Evolutionary conservation across 2,329 filamentous ascomycete species (phyloP), one percentile per base, ranked within the genome.

Genomic region (Cadophora sp.): DNA sequence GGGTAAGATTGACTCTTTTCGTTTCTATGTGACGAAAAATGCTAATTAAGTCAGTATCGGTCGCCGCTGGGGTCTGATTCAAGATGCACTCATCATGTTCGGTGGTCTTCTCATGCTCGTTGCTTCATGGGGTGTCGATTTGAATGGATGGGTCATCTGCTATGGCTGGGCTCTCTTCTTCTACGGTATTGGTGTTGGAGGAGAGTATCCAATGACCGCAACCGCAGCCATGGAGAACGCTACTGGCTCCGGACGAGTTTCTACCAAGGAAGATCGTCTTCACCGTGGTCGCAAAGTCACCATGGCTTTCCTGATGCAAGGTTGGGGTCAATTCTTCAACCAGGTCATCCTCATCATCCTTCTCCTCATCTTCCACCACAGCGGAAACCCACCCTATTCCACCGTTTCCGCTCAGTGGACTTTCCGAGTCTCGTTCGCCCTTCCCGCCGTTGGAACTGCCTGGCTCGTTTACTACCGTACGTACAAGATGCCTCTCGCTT

Each of bases 391-490:
- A 24, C 93, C 94, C 3, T 97, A 97, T 83, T 90, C 88, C 66
- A 80, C 85, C 68, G 84, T 89, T n/a, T 84, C 92, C 11, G 90
- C 91, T 1, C 95, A 97, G 81, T 97, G 91, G 87, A 93, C 92
- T 11, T 97, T 94, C 87, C 92, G 95, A 69, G 81, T 98, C 62
- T 97, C 93, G 2, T 98, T 98, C 77, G 94, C 93, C 59, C 89
- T 97, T 73, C 94, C 95, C 6, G 94, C 94, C 53, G 85, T 95
- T 58, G 95, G 95, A 65, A 97, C 95, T 1, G 84, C 96, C 48
- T 97, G 94, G 94, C 90, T 98, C 27, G 90, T 95, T 76, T 98
- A 97, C 87, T 97, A 96, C 85, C 92, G 95, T 87, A 91, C 89
- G 77, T 97, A 89, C 85, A 96, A 96, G 85, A 97, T 98, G 94